Conservation (phyloP, 2,329 filamentous ascomycete genomes). For the Arthrobotrys conoides region DNA sequence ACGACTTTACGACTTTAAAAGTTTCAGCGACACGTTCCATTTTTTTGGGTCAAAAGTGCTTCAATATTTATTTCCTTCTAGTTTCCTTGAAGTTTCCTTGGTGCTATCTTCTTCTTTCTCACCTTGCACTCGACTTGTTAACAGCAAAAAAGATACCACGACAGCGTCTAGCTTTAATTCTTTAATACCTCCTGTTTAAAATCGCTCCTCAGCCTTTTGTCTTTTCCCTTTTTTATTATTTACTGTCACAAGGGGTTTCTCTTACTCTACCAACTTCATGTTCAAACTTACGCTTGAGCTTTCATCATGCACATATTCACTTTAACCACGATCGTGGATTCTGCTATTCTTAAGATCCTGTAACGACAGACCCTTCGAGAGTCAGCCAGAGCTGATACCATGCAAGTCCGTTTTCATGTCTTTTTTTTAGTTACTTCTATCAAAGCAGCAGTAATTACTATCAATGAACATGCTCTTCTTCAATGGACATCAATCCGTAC, state of each 20-base stretch:
- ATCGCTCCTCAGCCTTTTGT: slow-evolving; percentile 10
- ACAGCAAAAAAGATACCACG: slow-evolving; percentile 49
- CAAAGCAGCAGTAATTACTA: not conserved
- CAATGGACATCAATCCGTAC: not conserved
- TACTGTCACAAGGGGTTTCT: not conserved
- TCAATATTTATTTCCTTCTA: not conserved
- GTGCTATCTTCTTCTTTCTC: not conserved
- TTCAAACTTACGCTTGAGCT: slow-evolving; percentile 24
- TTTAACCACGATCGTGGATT: not conserved
- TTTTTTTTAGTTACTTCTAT: not conserved
- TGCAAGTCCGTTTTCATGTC: not conserved
- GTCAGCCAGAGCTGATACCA: not conserved
- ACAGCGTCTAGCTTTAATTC: slow-evolving; percentile 46
- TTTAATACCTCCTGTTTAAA: slow-evolving; percentile 29
- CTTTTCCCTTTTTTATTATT: slow-evolving; percentile 2
- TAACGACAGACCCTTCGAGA: slow-evolving; percentile 1
- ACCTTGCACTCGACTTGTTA: not conserved
- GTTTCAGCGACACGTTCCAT: not conserved
- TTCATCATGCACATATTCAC: slow-evolving; percentile 24
- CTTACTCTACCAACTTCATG: slow-evolving; percentile 6
- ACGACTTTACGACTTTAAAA: slow-evolving; percentile 17
- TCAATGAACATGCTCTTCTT: slow-evolving; percentile 6
- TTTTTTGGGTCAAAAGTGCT: slow-evolving; percentile 30
- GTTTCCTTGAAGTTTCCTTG: not conserved
- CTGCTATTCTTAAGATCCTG: not conserved